A percentile compares a stretch with the other conserved stretches of the same genome.
phyloP scores from a whole-genome alignment of 164 flowering plant species.

The Taxillus chinensis region DNA sequence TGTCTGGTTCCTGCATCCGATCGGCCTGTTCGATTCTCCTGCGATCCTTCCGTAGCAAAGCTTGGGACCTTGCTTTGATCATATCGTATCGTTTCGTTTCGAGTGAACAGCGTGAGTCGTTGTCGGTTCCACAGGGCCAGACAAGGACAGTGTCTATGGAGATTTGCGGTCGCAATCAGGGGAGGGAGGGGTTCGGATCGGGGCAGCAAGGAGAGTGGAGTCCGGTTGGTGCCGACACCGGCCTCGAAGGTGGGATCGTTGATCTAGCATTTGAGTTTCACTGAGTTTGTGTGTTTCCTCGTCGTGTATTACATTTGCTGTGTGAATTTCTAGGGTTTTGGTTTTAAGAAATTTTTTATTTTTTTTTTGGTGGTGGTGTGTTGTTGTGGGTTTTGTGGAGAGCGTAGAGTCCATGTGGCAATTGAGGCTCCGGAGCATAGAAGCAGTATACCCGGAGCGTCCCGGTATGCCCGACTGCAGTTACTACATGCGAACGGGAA shows the following conservation, averaged over 20 bases:
- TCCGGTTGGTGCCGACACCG: constrained; percentile 31
- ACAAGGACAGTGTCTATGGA: constrained; percentile 24
- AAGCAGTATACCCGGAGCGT: constrained; percentile 62
- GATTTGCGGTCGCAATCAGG: constrained; percentile 37
- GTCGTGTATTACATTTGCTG: neutral
- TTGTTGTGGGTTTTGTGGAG: constrained; percentile 1
- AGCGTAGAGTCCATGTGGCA: constrained; percentile 60
- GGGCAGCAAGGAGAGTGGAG: constrained; percentile 41
- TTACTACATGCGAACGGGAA: constrained; percentile 77
- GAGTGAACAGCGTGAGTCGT: neutral
- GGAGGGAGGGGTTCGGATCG: constrained; percentile 29
- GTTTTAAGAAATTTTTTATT: neutral
- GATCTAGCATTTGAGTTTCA: constrained; percentile 4
- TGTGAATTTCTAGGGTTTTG: constrained; percentile 7
- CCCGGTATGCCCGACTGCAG: constrained; percentile 62
- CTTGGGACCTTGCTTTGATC: too few species aligned
- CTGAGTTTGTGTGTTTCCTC: neutral
- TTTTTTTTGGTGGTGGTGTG: too few species aligned
- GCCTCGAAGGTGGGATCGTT: constrained; percentile 49
- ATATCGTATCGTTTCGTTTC: neutral
- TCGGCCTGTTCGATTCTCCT: constrained; percentile 8
- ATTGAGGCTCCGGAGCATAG: constrained; percentile 34
- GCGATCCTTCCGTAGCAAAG: too few species aligned
- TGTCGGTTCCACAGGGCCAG: neutral
- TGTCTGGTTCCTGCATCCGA: constrained; percentile 3